Evolutionary conservation across 2,329 filamentous ascomycete species (phyloP).

Genomic region (Aspergillus nomiae): DNA sequence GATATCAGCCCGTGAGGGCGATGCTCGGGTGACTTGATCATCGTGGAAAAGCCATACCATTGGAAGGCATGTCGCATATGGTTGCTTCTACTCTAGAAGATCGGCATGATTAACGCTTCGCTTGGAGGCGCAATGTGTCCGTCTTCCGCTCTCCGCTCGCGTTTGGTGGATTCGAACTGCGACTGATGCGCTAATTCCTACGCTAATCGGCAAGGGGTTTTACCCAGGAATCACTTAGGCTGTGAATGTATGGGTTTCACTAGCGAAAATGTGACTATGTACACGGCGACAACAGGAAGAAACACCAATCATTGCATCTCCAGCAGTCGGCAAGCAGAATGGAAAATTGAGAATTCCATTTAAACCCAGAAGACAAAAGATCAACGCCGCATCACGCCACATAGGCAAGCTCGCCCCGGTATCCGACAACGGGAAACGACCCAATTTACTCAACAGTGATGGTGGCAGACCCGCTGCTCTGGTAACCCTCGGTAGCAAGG

Average conservation of each 20-base stretch:
- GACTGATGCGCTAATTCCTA: neutral
- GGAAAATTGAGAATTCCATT: neutral
- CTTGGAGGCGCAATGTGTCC: neutral
- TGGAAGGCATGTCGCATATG: neutral
- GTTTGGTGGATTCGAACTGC: neutral
- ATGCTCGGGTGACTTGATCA: too few species aligned
- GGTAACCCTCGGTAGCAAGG: constrained; percentile 45
- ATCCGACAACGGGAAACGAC: neutral
- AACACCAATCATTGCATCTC: neutral
- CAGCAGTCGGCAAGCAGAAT: neutral
- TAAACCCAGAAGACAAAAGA: neutral
- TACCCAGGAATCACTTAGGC: too few species aligned
- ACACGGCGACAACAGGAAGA: neutral
- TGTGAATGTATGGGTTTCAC: neutral
- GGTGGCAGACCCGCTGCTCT: constrained; percentile 40
- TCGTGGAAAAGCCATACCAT: too few species aligned
- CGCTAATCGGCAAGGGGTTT: too few species aligned
- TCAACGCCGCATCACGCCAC: neutral
- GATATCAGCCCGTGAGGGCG: too few species aligned
- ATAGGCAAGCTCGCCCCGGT: neutral
- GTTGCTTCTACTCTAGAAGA: neutral
- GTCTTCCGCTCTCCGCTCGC: neutral
- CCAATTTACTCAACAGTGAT: constrained; percentile 33
- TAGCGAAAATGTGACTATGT: neutral
- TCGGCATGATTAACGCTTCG: neutral